These are phyloP conservation scores for Aspergillus indologenus DNA, from an alignment of 495 filamentous ascomycete species.

Conservation along the genomic window DNA sequence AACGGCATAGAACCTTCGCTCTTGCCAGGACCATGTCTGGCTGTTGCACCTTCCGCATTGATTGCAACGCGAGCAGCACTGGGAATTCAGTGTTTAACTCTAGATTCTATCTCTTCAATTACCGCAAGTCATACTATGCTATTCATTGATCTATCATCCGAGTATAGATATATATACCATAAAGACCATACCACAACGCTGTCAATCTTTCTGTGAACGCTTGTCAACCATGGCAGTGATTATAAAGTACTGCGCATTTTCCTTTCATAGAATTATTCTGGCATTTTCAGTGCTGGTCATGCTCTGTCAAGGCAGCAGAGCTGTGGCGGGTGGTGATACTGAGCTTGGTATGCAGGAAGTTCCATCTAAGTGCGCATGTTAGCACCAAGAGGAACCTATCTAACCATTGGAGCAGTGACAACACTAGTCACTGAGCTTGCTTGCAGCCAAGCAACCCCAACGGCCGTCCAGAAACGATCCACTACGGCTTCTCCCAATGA, in stretches of 20 bases:
- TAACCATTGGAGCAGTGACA: neutral
- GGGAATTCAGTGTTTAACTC: no score
- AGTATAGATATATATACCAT: neutral
- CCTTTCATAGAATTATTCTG: neutral
- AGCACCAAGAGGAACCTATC: neutral
- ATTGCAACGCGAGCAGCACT: no score
- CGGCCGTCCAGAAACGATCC: slow-evolving; percentile 19
- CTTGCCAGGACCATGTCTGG: neutral
- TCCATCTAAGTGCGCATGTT: neutral
- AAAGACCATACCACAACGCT: neutral
- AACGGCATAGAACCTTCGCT: neutral
- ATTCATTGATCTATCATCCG: neutral
- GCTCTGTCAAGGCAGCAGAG: neutral
- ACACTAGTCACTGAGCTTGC: slow-evolving; percentile 2
- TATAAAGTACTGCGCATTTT: neutral
- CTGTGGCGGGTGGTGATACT: neutral
- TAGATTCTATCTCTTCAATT: neutral
- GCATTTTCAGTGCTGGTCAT: neutral
- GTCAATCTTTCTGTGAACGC: neutral
- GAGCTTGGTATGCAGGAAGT: neutral
- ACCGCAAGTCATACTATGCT: neutral
- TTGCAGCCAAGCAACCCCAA: slow-evolving; percentile 5
- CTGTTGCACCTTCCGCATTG: neutral
- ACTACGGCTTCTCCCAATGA: slow-evolving; percentile 54
- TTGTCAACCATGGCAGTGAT: neutral